Conservation (phyloP, 176 grass and related monocot genomes). For the Ananas comosus region DNA sequence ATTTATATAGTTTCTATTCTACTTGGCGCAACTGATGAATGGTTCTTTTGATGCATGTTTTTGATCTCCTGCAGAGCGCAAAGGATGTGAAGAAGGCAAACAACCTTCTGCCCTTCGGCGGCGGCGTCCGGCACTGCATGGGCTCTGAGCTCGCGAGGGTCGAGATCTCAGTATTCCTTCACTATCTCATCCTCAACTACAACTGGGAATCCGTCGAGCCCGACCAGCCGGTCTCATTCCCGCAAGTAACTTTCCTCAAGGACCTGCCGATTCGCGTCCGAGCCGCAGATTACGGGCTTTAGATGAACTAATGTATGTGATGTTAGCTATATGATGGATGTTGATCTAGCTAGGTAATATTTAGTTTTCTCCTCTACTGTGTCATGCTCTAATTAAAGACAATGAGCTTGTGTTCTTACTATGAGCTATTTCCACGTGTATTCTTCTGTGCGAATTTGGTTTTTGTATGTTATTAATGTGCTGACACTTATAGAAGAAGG, state of each 20-base stretch:
- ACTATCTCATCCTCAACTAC: conserved; percentile 18
- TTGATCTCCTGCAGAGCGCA: background rate
- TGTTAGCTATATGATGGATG: background rate
- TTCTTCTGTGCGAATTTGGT: too few species aligned
- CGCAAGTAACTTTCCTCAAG: background rate
- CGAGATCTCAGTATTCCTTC: conserved; percentile 18
- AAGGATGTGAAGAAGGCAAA: background rate
- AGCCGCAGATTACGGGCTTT: background rate
- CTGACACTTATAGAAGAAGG: too few species aligned
- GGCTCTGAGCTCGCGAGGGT: conserved; percentile 20
- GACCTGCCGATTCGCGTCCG: background rate
- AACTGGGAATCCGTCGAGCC: conserved; percentile 14
- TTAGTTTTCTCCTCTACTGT: too few species aligned
- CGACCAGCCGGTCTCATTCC: conserved; percentile 13
- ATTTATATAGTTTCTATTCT: background rate
- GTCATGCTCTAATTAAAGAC: too few species aligned
- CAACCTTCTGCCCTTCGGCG: conserved; percentile 22
- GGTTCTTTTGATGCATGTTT: background rate
- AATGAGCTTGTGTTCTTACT: too few species aligned
- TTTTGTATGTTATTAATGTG: too few species aligned
- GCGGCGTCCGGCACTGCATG: conserved; percentile 14
- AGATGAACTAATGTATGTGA: background rate
- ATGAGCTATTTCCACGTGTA: too few species aligned
- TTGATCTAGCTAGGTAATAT: background rate
- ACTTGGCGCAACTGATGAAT: background rate